Conservation (phyloP, 805 yeast species). For the Lipomyces oligophaga region DNA sequence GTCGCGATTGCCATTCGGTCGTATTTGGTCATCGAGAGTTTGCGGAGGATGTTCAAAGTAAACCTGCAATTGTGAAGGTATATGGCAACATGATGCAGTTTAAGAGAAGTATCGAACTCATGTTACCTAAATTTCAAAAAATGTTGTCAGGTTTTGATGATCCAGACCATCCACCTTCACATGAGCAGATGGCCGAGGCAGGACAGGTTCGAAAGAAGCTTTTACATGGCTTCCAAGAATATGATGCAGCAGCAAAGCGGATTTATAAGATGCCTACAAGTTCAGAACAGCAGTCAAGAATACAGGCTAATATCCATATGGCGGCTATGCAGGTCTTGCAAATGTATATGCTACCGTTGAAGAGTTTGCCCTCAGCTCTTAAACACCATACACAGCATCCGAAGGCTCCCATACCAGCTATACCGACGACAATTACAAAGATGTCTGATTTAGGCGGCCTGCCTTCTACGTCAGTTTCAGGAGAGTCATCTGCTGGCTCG, state of each 20-base stretch:
- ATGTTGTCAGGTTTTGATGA: slow-evolving; percentile 39
- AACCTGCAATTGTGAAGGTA: slow-evolving; percentile 40
- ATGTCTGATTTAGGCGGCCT: no score
- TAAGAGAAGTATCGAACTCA: slow-evolving; percentile 39
- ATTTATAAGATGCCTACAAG: slow-evolving; percentile 39
- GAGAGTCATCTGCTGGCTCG: no score
- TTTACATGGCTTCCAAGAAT: slow-evolving; percentile 48
- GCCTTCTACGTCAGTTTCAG: no score
- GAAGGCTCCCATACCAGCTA: no score
- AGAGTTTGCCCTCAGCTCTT: slow-evolving; percentile 51
- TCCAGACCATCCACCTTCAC: slow-evolving; percentile 35
- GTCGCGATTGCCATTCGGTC: slow-evolving; percentile 62
- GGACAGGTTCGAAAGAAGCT: slow-evolving; percentile 45
- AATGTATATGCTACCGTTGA: slow-evolving; percentile 59
- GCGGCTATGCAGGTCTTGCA: slow-evolving; percentile 61
- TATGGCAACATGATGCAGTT: slow-evolving; percentile 44
- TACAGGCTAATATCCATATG: slow-evolving; percentile 53
- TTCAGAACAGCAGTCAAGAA: slow-evolving; percentile 45
- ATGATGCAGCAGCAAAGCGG: slow-evolving; percentile 50
- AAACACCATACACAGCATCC: slow-evolving; percentile 29
- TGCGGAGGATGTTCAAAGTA: slow-evolving; percentile 39
- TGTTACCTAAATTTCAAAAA: slow-evolving; percentile 46
- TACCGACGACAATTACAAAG: no score
- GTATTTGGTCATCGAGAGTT: slow-evolving; percentile 57
- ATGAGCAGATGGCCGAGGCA: slow-evolving; percentile 39